These are phyloP conservation scores for Ceratocystis papillata DNA, from an alignment of 2,329 filamentous ascomycete species.

Conservation along the genomic window DNA sequence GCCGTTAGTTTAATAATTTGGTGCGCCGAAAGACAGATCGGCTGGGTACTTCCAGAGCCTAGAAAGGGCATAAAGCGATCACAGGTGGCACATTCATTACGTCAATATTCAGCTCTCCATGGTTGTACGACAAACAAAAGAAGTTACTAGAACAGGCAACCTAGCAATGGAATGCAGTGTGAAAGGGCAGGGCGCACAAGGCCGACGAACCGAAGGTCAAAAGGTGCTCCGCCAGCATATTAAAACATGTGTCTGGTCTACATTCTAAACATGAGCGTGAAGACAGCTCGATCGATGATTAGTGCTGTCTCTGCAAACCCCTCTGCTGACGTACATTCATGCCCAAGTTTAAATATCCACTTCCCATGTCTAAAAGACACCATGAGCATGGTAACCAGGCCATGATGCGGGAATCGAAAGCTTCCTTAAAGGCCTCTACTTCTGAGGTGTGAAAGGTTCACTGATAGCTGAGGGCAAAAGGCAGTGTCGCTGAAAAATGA, in stretches of 20 bases:
- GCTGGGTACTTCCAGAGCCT: no score
- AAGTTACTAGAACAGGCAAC: background rate
- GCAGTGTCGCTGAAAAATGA: background rate
- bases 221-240: slow-evolving; percentile 14
- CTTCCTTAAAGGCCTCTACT: no score
- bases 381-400: background rate
- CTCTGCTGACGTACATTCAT: slow-evolving; percentile 1
- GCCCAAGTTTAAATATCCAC: background rate
- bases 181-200: background rate
- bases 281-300: background rate
- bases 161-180: background rate
- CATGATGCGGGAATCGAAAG: background rate
- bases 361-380: background rate
- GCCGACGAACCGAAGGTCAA: background rate
- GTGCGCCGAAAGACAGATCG: background rate
- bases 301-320: background rate
- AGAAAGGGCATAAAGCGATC: background rate
- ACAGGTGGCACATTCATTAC: background rate
- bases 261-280: slow-evolving; percentile 4
- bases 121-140: background rate
- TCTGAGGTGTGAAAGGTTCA: slow-evolving; percentile 5
- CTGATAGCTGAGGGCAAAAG: background rate
- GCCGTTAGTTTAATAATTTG: slow-evolving; percentile 15
- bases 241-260: slow-evolving; percentile 7
- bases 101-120: background rate